phyloP scores from a whole-genome alignment of 2,329 filamentous ascomycete genomes.

The Aspergillus japonicus region DNA sequence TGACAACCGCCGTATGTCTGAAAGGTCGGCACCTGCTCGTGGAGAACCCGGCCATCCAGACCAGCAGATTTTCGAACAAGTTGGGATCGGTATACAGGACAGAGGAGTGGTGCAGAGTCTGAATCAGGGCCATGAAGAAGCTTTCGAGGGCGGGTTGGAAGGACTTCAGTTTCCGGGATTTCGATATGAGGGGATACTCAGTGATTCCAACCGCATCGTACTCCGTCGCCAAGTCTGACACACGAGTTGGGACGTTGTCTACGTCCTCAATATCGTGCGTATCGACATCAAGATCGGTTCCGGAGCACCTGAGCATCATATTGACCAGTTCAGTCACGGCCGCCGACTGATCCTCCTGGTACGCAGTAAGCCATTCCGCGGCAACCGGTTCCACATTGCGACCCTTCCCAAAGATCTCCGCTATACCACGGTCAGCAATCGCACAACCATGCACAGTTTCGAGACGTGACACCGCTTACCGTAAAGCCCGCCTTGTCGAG shows the following conservation, averaged over 20 bases:
- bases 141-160: constrained; percentile 75
- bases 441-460: not conserved
- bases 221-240: constrained; percentile 82
- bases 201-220: constrained; percentile 80
- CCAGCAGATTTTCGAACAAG: constrained; percentile 82
- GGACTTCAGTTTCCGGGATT: constrained; percentile 69
- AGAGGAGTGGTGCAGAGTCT: constrained; percentile 76
- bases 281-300: constrained; percentile 76
- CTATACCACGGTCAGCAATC: constrained; percentile 39
- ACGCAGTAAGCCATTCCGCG: constrained; percentile 57
- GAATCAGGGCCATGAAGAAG: constrained; percentile 77
- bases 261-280: constrained; percentile 83
- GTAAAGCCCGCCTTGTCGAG: constrained; percentile 57
- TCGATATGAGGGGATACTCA: constrained; percentile 89
- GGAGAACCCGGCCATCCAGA: constrained; percentile 90
- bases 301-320: constrained; percentile 66
- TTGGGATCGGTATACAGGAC: constrained; percentile 73
- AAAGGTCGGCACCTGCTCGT: constrained; percentile 85
- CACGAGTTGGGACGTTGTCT: constrained; percentile 75
- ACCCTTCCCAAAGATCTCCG: constrained; percentile 59
- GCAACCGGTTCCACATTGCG: constrained; percentile 57
- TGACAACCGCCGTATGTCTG: constrained; percentile 86
- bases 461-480: constrained; percentile 39
- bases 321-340: constrained; percentile 62
- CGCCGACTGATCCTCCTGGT: constrained; percentile 54